Conservation (phyloP, 2,329 filamentous ascomycete species). For the Aspergillus sp. region DNA sequence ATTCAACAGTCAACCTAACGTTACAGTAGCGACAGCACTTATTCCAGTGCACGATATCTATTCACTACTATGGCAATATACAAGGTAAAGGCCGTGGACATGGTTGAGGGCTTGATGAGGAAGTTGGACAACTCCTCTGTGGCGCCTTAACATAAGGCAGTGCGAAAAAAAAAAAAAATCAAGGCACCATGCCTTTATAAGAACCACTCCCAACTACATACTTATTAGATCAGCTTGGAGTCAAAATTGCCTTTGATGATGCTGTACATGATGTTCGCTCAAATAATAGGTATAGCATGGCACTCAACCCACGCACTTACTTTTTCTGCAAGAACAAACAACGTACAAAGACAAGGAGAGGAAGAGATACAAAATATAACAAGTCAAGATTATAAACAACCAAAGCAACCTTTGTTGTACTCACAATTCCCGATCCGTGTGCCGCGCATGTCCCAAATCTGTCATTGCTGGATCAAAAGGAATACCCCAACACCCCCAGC, state of each 20-base stretch:
- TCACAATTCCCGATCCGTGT: constrained; percentile 30
- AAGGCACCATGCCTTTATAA: not conserved
- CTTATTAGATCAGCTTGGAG: not conserved
- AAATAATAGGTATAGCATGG: constrained; percentile 11
- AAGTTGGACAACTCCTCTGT: not conserved
- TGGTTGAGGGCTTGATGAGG: not conserved
- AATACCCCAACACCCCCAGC: constrained; percentile 42
- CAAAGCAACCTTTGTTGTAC: constrained; percentile 32
- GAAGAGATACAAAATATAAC: constrained; percentile 14
- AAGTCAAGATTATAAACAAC: constrained; percentile 29
- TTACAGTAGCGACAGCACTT: not conserved
- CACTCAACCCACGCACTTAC: constrained; percentile 10
- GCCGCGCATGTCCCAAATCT: constrained; percentile 26
- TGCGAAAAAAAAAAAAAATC: too few species aligned
- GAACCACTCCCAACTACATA: not conserved
- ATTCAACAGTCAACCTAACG: not conserved
- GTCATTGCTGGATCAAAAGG: constrained; percentile 35
- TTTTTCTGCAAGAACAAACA: constrained; percentile 14
- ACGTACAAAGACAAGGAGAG: constrained; percentile 10
- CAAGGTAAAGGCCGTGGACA: too few species aligned
- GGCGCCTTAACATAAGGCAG: too few species aligned
- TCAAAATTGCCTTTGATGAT: constrained; percentile 4
- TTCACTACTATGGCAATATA: not conserved
- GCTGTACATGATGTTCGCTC: constrained; percentile 17
- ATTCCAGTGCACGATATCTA: not conserved